Percentiles rank a stretch among this genome's conserved stretches.
phyloP scores from a whole-genome alignment of 75 land plant species.

The Pinus albicaulis region DNA sequence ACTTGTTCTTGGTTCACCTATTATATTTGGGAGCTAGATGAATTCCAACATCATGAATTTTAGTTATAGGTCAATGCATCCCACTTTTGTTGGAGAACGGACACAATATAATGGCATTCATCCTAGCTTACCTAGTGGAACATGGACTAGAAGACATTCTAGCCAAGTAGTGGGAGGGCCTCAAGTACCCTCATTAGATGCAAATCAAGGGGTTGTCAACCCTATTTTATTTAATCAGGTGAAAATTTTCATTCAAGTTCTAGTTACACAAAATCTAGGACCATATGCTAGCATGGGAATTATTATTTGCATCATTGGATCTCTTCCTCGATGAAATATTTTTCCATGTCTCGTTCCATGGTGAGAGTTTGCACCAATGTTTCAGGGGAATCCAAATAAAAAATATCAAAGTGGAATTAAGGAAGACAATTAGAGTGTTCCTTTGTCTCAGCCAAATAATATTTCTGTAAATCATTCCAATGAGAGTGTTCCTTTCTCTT shows the following conservation, averaged over 20 bases:
- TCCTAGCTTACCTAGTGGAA: background rate
- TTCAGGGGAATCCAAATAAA: background rate
- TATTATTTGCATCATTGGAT: background rate
- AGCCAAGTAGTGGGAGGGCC: background rate
- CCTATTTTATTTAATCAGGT: background rate
- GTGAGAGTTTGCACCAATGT: background rate
- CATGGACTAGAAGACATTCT: background rate
- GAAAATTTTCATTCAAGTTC: constrained; percentile 5
- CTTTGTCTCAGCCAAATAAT: background rate
- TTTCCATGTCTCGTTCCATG: background rate
- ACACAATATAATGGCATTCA: constrained; percentile 4
- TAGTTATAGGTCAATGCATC: background rate
- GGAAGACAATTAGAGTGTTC: background rate
- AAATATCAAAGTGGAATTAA: background rate
- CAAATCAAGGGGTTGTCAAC: constrained; percentile 7
- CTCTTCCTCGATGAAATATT: constrained; percentile 4
- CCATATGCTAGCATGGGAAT: background rate
- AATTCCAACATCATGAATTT: constrained; percentile 1
- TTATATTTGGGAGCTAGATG: background rate
- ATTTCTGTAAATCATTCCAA: background rate
- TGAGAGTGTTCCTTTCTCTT: background rate
- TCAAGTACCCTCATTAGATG: constrained; percentile 2
- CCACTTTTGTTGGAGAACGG: background rate
- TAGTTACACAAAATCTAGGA: constrained; percentile 3
- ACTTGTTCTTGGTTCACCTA: background rate